Base-by-base conservation (phyloP, 2,329 filamentous ascomycete genomes). In the Passalora sequoiae region DNA sequence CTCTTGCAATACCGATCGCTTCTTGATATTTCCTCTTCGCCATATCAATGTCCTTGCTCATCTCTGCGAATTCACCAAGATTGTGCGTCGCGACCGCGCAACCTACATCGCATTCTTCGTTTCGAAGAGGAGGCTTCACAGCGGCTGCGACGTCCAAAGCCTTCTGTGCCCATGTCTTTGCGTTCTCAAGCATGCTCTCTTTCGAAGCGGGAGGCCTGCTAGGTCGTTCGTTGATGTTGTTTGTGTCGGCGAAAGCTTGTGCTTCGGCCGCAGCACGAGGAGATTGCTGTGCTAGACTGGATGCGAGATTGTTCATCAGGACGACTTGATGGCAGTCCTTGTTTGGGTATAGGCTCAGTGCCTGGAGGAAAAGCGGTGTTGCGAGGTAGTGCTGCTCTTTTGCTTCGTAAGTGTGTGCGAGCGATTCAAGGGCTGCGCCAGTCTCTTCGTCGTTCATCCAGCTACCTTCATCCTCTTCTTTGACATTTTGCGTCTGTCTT, bases 1-100 rank as follows among this genome's bases (percentile, higher is more conserved):
- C 66, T 48, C 69, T 69, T 2, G 73, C 69, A 25, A 91, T 63
- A 15, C 73, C 73, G 41, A 78, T 74, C 7, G 85, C 83, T 61
- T 94, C 78, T 41, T 74, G 68, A 60, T 86, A 95, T 59, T 77
- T 77, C 55, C 72, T 74, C 56, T 75, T 74, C 1, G 91, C 89
- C 53, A 84, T 75, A 3, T 70, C 69, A 1, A 72, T 58, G 55
- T 85, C 76, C 1, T 84, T 83, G 47, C 81, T 68, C 76, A 92
- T 82, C 53, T 85, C 80, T 1, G 86, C 83, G 54, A 96, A 83
- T 57, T 94, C 86, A 17, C 82, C 91, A 40, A 95, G 76, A 61
- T 94, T 94, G 64, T 87, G 85, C n/a, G 86, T 80, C 6, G 89
- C 85, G 4, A 84, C 84, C 2, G 84, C 84, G 59, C 89, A 96